Evolutionary conservation across 2,329 filamentous ascomycete species (phyloP).

Genomic region (Pseudocercospora macadamiae): DNA sequence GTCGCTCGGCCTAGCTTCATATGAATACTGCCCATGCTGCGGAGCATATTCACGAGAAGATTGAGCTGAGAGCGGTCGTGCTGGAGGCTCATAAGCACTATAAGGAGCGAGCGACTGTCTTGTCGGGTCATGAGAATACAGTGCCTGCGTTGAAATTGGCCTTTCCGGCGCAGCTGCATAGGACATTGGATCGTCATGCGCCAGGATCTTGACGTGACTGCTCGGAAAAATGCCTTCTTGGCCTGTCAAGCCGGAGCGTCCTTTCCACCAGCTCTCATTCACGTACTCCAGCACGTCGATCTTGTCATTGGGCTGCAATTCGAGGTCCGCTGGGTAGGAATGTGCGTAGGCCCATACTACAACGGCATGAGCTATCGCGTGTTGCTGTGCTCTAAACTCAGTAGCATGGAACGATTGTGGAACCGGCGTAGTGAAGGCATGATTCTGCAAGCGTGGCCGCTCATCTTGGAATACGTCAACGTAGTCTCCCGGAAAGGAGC

Average conservation of each 20-base stretch:
- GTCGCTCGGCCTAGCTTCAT: neutral
- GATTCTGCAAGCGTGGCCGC: neutral
- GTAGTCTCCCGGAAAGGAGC: neutral
- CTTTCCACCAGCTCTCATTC: neutral
- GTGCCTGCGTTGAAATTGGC: neutral
- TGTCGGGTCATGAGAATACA: neutral
- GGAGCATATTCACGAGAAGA: neutral
- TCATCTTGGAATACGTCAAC: neutral
- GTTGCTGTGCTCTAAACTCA: neutral
- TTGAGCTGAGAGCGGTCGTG: neutral
- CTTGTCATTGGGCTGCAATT: neutral
- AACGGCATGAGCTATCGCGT: neutral
- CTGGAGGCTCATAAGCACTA: neutral
- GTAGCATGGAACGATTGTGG: neutral
- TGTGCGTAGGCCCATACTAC: neutral
- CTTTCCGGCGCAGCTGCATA: neutral
- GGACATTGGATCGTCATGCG: neutral
- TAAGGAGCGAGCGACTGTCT: neutral
- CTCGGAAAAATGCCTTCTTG: constrained; percentile 1
- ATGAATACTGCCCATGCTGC: neutral
- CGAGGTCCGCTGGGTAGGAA: neutral
- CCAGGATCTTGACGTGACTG: neutral
- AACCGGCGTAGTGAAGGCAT: neutral
- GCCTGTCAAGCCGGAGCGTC: neutral
- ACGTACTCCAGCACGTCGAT: neutral